These are phyloP conservation scores for Byssothecium circinans DNA, from an alignment of 2,329 filamentous ascomycete species.

Conservation along the genomic window DNA sequence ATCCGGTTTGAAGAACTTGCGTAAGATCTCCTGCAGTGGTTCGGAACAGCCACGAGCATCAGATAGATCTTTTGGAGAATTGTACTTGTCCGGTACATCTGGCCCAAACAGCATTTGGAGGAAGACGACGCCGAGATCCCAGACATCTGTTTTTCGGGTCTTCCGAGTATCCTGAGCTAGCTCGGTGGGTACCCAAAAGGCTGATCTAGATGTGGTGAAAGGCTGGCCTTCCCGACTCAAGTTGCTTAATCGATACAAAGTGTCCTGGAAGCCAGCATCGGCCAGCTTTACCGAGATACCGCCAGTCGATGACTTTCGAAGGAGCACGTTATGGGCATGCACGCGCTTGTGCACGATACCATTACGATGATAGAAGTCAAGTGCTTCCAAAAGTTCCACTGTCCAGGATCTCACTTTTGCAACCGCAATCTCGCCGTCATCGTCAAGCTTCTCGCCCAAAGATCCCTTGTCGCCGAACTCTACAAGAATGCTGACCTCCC, in stretches of 20 bases:
- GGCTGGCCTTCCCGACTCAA: constrained; percentile 55
- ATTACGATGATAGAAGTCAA: constrained; percentile 84
- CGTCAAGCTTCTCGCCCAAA: constrained; percentile 77
- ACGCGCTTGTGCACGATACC: constrained; percentile 83
- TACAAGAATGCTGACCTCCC: constrained; percentile 74
- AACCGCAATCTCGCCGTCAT: constrained; percentile 72
- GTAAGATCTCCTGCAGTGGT: constrained; percentile 76
- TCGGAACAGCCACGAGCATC: constrained; percentile 71
- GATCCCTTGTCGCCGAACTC: constrained; percentile 82
- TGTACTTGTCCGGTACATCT: constrained; percentile 73
- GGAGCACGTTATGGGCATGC: constrained; percentile 75
- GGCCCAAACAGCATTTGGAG: constrained; percentile 92
- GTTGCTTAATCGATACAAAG: constrained; percentile 64
- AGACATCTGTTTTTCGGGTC: constrained; percentile 83
- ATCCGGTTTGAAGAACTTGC: constrained; percentile 82
- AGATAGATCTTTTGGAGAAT: constrained; percentile 74
- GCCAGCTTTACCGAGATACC: constrained; percentile 71
- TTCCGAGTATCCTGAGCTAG: constrained; percentile 60
- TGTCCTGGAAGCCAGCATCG: constrained; percentile 71
- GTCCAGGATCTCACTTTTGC: constrained; percentile 84
- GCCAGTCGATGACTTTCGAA: constrained; percentile 70
- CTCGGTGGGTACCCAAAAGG: constrained; percentile 83
- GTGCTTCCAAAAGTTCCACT: constrained; percentile 84
- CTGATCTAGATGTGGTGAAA: constrained; percentile 67
- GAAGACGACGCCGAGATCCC: constrained; percentile 91